Evolutionary conservation across 2,329 filamentous ascomycete genomes (phyloP).

Genomic region (Pseudocercospora ulei): DNA sequence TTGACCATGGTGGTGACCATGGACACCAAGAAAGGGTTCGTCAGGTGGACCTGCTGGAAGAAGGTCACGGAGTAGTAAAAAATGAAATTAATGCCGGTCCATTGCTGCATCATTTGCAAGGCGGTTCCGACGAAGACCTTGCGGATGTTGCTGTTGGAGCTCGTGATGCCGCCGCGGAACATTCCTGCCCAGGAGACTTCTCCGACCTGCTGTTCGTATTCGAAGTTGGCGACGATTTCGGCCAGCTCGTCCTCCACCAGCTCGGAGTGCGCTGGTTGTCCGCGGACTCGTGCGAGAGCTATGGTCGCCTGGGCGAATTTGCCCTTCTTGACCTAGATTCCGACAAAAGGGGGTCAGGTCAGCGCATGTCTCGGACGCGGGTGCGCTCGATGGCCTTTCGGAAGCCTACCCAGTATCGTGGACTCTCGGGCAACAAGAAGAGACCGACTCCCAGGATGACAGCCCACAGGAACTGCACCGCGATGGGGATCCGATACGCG

Average conservation of each 20-base stretch:
- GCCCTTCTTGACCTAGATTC: conserved; percentile 72
- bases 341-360: no score
- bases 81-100: conserved; percentile 91
- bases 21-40: conserved; percentile 70
- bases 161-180: conserved; percentile 48
- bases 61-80: conserved; percentile 57
- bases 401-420: conserved; percentile 74
- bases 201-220: conserved; percentile 64
- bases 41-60: conserved; percentile 66
- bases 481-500: conserved; percentile 72
- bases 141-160: conserved; percentile 45
- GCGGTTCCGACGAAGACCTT: conserved; percentile 41
- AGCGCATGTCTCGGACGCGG: no score
- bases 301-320: conserved; percentile 56
- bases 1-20: conserved; percentile 85
- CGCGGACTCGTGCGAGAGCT: conserved; percentile 60
- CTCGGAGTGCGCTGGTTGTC: conserved; percentile 60
- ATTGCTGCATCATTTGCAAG: conserved; percentile 45
- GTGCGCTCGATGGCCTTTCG: no score
- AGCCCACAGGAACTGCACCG: conserved; percentile 71
- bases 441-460: conserved; percentile 63
- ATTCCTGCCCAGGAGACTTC: conserved; percentile 46
- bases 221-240: conserved; percentile 82
- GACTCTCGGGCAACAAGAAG: conserved; percentile 69
- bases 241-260: conserved; percentile 69